A percentile compares a stretch with the other conserved stretches of the same genome.
phyloP scores from a whole-genome alignment of 2,329 filamentous ascomycete species.

The Cladosporium colombiae region DNA sequence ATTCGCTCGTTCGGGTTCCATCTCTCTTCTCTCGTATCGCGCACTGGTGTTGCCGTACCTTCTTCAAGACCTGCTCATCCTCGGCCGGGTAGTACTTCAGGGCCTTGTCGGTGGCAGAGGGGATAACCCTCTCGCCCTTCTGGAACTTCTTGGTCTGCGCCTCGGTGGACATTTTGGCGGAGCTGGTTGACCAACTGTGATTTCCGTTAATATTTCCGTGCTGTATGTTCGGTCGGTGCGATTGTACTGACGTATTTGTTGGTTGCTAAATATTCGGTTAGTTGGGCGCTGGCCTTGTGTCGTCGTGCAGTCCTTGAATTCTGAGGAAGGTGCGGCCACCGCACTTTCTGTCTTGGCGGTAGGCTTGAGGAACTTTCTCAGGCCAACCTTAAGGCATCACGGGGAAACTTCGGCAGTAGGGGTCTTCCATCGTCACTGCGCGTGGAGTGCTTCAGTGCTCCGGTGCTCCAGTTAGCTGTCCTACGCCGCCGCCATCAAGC shows the following conservation, averaged over 20 bases:
- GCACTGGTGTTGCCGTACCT: constrained; percentile 65
- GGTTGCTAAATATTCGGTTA: constrained; percentile 1
- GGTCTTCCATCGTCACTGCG: not conserved
- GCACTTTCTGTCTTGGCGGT: not conserved
- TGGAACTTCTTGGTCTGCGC: constrained; percentile 88
- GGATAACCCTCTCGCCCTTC: constrained; percentile 88
- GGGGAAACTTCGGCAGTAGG: not conserved
- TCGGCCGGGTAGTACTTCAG: constrained; percentile 99
- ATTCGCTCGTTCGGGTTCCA: not conserved
- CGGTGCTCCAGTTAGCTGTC: not conserved
- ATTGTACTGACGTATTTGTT: constrained; percentile 19
- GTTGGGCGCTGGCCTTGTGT: not conserved
- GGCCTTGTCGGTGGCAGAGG: constrained; percentile 85
- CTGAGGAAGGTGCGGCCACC: not conserved
- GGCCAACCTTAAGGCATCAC: not conserved
- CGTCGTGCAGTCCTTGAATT: not conserved
- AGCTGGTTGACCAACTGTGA: constrained; percentile 25
- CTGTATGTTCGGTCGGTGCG: not conserved
- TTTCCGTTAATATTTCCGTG: constrained; percentile 8
- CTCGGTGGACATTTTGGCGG: constrained; percentile 34
- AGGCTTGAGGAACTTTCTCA: not conserved
- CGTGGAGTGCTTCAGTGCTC: not conserved
- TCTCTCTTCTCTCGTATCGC: not conserved
- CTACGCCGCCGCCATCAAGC: constrained; percentile 14
- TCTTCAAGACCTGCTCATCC: constrained; percentile 84